A percentile compares a stretch with the other conserved stretches of the same genome.
These are phyloP conservation scores for Angomonas ambiguus DNA, from an alignment of 208 protist species.

Conservation along the genomic window DNA sequence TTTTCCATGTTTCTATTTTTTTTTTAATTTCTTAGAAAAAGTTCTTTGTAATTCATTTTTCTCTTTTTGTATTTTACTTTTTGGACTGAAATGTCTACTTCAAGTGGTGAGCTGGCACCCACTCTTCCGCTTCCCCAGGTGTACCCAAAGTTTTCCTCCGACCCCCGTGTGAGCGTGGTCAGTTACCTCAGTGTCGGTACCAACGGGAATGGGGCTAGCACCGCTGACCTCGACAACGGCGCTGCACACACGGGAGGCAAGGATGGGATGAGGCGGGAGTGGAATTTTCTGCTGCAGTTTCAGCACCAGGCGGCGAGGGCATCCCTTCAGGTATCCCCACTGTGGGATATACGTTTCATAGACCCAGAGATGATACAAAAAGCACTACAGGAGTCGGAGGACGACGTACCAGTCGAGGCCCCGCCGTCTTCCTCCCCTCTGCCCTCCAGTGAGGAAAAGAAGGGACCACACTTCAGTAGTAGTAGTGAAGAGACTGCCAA, in stretches of 20 bases:
- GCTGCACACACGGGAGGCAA: not conserved
- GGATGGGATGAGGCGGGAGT: slow-evolving; percentile 84
- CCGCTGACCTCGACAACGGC: not conserved
- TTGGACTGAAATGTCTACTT: not conserved
- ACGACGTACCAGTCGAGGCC: not conserved
- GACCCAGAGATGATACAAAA: slow-evolving; percentile 41
- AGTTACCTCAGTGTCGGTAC: not conserved
- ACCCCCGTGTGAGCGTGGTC: not conserved
- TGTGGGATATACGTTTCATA: slow-evolving; percentile 83
- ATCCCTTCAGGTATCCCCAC: slow-evolving; percentile 56
- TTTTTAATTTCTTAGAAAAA: not conserved
- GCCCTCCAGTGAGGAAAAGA: not conserved
- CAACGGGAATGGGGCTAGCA: not conserved
- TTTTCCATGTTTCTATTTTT: not conserved
- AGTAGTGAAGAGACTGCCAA: not conserved
- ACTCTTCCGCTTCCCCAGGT: not conserved
- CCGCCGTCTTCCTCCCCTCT: not conserved
- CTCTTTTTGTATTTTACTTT: not conserved
- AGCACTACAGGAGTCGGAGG: not conserved
- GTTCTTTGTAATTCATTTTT: not conserved
- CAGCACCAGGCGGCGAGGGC: slow-evolving; percentile 62
- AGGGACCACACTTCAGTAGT: not conserved
- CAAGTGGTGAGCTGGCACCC: not conserved
- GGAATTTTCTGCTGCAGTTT: slow-evolving; percentile 80
- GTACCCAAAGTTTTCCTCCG: not conserved